Conservation (phyloP, 768 basidiomycete genomes). For the Boletus barrowsii region DNA sequence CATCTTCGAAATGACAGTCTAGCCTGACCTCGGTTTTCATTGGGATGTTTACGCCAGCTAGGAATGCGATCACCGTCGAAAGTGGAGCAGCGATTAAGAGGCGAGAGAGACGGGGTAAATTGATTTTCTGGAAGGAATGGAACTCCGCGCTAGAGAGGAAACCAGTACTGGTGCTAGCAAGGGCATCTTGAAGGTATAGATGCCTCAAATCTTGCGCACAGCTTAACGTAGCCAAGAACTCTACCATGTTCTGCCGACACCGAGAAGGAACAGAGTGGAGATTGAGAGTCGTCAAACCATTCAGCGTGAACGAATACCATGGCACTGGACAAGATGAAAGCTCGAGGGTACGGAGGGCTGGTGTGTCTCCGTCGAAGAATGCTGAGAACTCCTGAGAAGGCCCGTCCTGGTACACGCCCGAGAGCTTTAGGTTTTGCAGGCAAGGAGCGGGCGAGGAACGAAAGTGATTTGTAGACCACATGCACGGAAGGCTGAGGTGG, state of each 20-base stretch:
- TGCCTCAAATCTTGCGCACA: slow-evolving; percentile 17
- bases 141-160: no score
- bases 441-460: background rate
- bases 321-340: background rate
- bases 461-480: no score
- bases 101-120: no score
- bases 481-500: background rate
- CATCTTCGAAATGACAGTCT: no score
- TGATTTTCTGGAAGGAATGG: background rate
- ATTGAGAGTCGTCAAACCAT: slow-evolving; percentile 34
- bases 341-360: background rate
- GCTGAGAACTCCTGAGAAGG: background rate
- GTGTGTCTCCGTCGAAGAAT: background rate
- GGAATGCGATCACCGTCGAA: no score
- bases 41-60: background rate
- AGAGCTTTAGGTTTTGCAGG: background rate
- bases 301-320: background rate
- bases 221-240: slow-evolving; percentile 25
- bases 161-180: slow-evolving; percentile 17
- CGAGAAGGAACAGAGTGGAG: slow-evolving; percentile 24
- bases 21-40: background rate
- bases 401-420: no score
- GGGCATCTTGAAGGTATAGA: slow-evolving; percentile 32
- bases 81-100: no score
- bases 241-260: slow-evolving; percentile 25